These are phyloP conservation scores for Ogataea ganodermae DNA, from an alignment of 805 yeast species.

Conservation along the genomic window DNA sequence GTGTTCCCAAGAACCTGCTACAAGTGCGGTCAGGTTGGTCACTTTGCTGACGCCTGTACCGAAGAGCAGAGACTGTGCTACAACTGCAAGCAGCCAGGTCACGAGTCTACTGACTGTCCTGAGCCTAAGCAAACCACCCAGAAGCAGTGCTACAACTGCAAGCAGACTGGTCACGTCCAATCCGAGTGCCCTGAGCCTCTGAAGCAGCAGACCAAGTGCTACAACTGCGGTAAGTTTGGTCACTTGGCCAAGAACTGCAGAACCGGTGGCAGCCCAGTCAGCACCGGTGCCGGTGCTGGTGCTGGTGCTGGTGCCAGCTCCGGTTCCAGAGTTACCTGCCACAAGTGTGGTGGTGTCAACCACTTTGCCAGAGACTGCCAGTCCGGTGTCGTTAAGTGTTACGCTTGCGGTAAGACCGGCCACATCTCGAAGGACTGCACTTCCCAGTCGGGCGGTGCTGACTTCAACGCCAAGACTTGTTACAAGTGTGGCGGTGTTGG, in stretches of 20 bases:
- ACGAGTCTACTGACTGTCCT: slow-evolving; percentile 86
- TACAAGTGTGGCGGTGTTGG: slow-evolving; percentile 79
- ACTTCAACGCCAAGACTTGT: slow-evolving; percentile 56
- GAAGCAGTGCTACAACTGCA: slow-evolving; percentile 93
- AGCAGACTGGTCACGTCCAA: slow-evolving; percentile 86
- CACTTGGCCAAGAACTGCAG: slow-evolving; percentile 79
- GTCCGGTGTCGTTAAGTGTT: slow-evolving; percentile 68
- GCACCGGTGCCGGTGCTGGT: slow-evolving; percentile 21
- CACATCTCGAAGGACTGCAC: slow-evolving; percentile 86
- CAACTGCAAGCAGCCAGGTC: slow-evolving; percentile 90
- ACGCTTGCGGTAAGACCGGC: slow-evolving; percentile 89
- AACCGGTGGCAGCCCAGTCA: slow-evolving; percentile 31
- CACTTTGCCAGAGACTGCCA: slow-evolving; percentile 92
- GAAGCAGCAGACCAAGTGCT: slow-evolving; percentile 66
- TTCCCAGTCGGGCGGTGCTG: slow-evolving; percentile 51
- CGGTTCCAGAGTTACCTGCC: slow-evolving; percentile 57
- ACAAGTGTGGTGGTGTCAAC: slow-evolving; percentile 92
- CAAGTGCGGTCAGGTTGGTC: slow-evolving; percentile 92
- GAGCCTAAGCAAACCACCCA: slow-evolving; percentile 81
- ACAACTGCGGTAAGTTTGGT: slow-evolving; percentile 75
- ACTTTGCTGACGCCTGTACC: slow-evolving; percentile 83
- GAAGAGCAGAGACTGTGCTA: slow-evolving; percentile 86
- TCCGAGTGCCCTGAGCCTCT: slow-evolving; percentile 74
- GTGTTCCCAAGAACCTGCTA: slow-evolving; percentile 69
- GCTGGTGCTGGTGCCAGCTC: too few species aligned